Conservation (phyloP, 176 grass and related monocot genomes). For the Tuctoria greenei region DNA sequence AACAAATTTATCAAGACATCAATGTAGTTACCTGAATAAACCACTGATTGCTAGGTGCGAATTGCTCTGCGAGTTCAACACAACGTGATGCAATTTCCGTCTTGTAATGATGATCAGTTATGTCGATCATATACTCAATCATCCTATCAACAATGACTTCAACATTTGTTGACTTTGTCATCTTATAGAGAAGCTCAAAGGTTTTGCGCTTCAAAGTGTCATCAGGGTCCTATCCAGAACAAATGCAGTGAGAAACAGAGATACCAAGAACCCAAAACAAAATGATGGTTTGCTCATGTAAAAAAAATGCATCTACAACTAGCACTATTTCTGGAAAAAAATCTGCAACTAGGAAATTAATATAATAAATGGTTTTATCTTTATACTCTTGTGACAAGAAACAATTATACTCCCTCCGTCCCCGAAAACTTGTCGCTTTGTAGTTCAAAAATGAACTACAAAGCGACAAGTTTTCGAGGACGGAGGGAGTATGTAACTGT, state of each 20-base stretch:
- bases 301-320: slow-evolving; percentile 15
- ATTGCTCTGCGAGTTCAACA: slow-evolving; percentile 99
- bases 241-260: background rate
- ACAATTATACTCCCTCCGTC: no score
- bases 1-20: background rate
- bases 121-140: slow-evolving; percentile 98
- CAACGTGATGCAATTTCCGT: slow-evolving; percentile 97
- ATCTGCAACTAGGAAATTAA: background rate
- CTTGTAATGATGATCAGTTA: slow-evolving; percentile 97
- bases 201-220: slow-evolving; percentile 98
- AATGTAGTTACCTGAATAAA: slow-evolving; percentile 73
- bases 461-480: no score
- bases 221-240: slow-evolving; percentile 78
- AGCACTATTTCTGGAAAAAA: slow-evolving; percentile 3
- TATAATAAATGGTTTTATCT: slow-evolving; percentile 15
- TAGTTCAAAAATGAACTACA: no score
- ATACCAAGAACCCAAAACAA: background rate
- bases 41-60: slow-evolving; percentile 99
- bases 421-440: no score
- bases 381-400: slow-evolving; percentile 10
- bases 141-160: slow-evolving; percentile 99
- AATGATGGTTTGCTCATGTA: slow-evolving; percentile 4
- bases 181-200: slow-evolving; percentile 99
- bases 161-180: slow-evolving; percentile 99
- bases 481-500: no score